These are phyloP conservation scores for Cicer pinnatifidum DNA, from an alignment of 306 rosid genomes.

Conservation along the genomic window DNA sequence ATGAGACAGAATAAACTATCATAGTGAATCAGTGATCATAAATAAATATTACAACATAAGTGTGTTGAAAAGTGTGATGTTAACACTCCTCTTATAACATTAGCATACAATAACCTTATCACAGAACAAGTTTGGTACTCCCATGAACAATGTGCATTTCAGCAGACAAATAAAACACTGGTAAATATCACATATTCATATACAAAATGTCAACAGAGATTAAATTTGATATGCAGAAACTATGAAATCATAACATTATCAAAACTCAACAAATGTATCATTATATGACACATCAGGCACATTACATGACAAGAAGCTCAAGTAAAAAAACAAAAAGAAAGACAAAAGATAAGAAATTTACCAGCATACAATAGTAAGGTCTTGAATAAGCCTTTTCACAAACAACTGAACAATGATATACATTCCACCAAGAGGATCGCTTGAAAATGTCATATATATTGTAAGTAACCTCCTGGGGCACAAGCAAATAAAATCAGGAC, in stretches of 20 bases:
- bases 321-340: not conserved
- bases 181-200: conserved; percentile 1
- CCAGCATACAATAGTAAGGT: conserved; percentile 59
- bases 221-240: conserved; percentile 8
- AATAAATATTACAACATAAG: not conserved
- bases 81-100: not conserved
- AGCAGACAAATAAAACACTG: conserved; percentile 21
- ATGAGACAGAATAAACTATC: not conserved
- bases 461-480: conserved; percentile 58
- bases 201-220: conserved; percentile 10
- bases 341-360: conserved; percentile 36
- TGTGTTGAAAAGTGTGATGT: too few species aligned
- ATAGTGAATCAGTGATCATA: not conserved
- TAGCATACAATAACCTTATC: conserved; percentile 7
- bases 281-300: not conserved
- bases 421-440: conserved; percentile 58
- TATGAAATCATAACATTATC: not conserved
- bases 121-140: conserved; percentile 1
- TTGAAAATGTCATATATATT: conserved; percentile 58
- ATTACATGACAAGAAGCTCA: not conserved
- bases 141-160: not conserved
- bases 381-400: conserved; percentile 46
- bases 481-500: conserved; percentile 10
- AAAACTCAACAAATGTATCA: conserved; percentile 1
- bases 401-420: conserved; percentile 56